Percentiles rank a stretch among this genome's conserved stretches.
phyloP scores from a whole-genome alignment of 495 filamentous ascomycete species.

The Xeromyces bisporus region DNA sequence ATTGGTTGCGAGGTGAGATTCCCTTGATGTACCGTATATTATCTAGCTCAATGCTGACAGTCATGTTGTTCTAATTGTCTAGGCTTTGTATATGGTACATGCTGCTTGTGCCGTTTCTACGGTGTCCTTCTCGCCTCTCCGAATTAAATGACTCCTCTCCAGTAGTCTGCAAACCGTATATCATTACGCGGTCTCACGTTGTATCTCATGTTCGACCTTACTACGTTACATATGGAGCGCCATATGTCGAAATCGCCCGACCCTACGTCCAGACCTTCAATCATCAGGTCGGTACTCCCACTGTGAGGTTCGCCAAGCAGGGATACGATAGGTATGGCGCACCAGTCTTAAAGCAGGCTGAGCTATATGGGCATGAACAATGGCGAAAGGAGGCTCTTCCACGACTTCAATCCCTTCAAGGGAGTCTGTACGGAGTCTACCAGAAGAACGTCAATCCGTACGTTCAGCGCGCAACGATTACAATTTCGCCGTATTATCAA shows the following conservation, averaged over 20 bases:
- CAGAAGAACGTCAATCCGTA: conserved; percentile 53
- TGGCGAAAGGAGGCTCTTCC: conserved; percentile 68
- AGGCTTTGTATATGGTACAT: conserved; percentile 78
- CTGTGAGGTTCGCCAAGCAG: conserved; percentile 40
- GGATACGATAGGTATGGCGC: conserved; percentile 59
- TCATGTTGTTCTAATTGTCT: neutral
- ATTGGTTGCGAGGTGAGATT: conserved; percentile 41
- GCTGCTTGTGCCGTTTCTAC: conserved; percentile 59
- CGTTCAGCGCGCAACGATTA: conserved; percentile 39
- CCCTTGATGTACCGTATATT: conserved; percentile 1
- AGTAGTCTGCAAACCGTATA: conserved; percentile 68
- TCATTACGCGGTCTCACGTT: conserved; percentile 48
- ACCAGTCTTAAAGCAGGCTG: conserved; percentile 50
- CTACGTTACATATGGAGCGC: conserved; percentile 67
- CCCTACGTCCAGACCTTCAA: conserved; percentile 60
- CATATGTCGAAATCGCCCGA: conserved; percentile 57
- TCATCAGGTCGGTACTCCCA: conserved; percentile 47
- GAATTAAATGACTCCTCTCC: conserved; percentile 55
- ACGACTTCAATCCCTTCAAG: conserved; percentile 44
- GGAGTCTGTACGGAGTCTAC: conserved; percentile 46
- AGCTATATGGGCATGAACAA: conserved; percentile 45
- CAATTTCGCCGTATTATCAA: conserved; percentile 51
- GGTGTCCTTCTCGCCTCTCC: conserved; percentile 56
- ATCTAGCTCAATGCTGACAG: conserved; percentile 1
- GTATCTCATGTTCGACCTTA: conserved; percentile 71